Base-by-base conservation (phyloP, 179 eudicot genomes). In the Beta lomatogona region DNA sequence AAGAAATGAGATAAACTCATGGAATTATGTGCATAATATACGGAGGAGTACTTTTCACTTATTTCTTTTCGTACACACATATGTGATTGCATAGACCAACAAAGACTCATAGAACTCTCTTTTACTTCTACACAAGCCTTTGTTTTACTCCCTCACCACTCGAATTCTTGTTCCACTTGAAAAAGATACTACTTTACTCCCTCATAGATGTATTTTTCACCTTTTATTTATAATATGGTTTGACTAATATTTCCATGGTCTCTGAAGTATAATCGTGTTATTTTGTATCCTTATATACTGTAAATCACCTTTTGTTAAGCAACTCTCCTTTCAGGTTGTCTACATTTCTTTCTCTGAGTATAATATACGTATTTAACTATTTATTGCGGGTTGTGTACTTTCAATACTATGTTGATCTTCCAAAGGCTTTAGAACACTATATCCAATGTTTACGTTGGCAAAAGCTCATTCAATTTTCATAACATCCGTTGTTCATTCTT, bases 401-500 rank as follows among this genome's bases (percentile, higher is more conserved):
- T 82, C 89, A 88, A 81, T 96, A 96, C 89, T 84, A 78, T 63
- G 93, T 93, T 5, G 90, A 96, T 84, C 79, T 74, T 52, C 57
- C 90, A 11, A 89, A 91, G 86, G 99, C 99, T 70, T 91, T 94
- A 45, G 91, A 94, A 53, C 96, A 94, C 90, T 96, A 89, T 84
- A 88, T 93, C 55, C 84, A 89, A 84, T 91, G 94, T 86, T 90
- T 82, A 57, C 88, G 81, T 85, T 96, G 99, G 99, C 98, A 75
- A 96, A 89, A 86, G 99, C 99, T 76, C 99, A 96, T 87, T 84
- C 94, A 60, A 88, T n/a, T n/a, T n/a, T n/a, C n/a, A n/a, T n/a
- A n/a, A n/a, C n/a, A n/a, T n/a, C n/a, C n/a, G n/a, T n/a, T n/a
- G n/a, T n/a, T n/a, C n/a, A n/a, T n/a, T n/a, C n/a, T n/a, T n/a